Evolutionary conservation across 2,329 filamentous ascomycete species (phyloP).

Genomic region (Calonectria honghensis): DNA sequence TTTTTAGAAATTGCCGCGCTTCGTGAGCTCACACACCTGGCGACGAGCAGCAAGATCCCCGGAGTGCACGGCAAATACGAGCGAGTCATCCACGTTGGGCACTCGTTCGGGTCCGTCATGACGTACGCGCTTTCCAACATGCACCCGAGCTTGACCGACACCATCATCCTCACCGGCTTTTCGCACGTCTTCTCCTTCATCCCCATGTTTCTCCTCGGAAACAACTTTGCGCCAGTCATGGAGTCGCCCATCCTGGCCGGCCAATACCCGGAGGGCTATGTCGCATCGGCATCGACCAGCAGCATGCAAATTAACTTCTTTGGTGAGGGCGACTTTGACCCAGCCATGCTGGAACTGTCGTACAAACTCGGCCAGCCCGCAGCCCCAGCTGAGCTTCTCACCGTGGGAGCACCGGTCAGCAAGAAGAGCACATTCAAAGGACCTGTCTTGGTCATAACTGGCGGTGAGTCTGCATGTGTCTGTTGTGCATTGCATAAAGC

Average conservation of each 20-base stretch:
- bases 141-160: conserved; percentile 73
- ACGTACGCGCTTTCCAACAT: conserved; percentile 72
- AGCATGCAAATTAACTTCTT: conserved; percentile 73
- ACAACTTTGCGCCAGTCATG: conserved; percentile 68
- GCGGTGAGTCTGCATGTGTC: conserved; percentile 60
- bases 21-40: conserved; percentile 68
- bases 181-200: conserved; percentile 68
- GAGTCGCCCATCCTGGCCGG: conserved; percentile 53
- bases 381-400: conserved; percentile 75
- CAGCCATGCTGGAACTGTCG: conserved; percentile 67
- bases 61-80: conserved; percentile 61
- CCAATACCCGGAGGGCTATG: conserved; percentile 70
- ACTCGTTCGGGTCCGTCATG: conserved; percentile 78
- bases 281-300: conserved; percentile 67
- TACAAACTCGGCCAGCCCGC: conserved; percentile 72
- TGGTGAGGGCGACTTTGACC: conserved; percentile 73
- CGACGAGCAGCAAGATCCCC: conserved; percentile 67
- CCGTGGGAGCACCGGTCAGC: conserved; percentile 65
- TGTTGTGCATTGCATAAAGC: background rate
- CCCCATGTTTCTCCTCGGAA: conserved; percentile 64
- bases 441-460: conserved; percentile 76
- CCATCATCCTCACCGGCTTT: conserved; percentile 77
- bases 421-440: conserved; percentile 66
- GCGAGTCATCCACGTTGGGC: conserved; percentile 76
- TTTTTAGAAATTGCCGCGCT: conserved; percentile 76